phyloP scores from a whole-genome alignment of 2,329 filamentous ascomycete species.

The Pseudofabraea citricarpa region DNA sequence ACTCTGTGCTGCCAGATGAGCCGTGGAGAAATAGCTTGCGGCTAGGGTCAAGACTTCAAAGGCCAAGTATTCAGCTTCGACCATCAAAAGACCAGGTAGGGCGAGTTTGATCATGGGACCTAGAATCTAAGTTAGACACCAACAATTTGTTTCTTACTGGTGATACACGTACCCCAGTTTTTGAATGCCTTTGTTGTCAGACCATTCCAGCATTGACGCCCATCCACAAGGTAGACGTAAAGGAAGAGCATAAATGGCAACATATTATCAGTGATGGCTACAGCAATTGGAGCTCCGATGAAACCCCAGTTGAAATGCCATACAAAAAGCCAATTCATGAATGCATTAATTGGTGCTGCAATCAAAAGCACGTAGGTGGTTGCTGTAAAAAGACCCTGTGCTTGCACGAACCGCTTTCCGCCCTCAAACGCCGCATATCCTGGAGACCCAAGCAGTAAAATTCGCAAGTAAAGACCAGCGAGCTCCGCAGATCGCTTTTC shows the following conservation, averaged over 20 bases:
- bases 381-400: constrained; percentile 76
- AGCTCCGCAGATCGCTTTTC: constrained; percentile 66
- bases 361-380: constrained; percentile 73
- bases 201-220: constrained; percentile 75
- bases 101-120: constrained; percentile 80
- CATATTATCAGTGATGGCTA: constrained; percentile 69
- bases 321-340: constrained; percentile 76
- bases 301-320: constrained; percentile 69
- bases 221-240: constrained; percentile 69
- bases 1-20: constrained; percentile 81
- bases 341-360: constrained; percentile 70
- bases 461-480: constrained; percentile 68
- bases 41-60: constrained; percentile 90
- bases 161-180: constrained; percentile 57
- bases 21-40: constrained; percentile 72
- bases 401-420: constrained; percentile 76
- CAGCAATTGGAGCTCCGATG: constrained; percentile 74
- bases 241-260: constrained; percentile 68
- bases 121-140: too few relatives aligned
- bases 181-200: constrained; percentile 64
- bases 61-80: constrained; percentile 87
- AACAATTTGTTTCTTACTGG: too few relatives aligned
- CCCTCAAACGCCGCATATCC: constrained; percentile 73
- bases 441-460: constrained; percentile 66
- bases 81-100: constrained; percentile 86